These are phyloP conservation scores for Bruguiera hainesii DNA, from an alignment of 441 rosid genomes.

Conservation along the genomic window DNA sequence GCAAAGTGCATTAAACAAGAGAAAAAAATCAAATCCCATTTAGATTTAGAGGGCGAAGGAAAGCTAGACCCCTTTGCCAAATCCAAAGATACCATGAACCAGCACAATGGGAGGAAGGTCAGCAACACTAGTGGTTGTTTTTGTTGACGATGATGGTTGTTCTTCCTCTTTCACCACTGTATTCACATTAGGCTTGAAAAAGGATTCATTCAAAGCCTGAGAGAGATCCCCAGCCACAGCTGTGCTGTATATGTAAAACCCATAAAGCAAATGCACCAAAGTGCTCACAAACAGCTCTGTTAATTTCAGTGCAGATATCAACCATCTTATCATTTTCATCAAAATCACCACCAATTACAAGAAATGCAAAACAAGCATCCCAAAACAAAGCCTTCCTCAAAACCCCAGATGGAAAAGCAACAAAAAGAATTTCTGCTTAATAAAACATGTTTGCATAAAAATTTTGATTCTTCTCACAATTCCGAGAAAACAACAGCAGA, in stretches of 20 bases:
- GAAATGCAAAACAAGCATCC: background rate
- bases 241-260: slow-evolving; percentile 74
- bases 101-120: slow-evolving; percentile 84
- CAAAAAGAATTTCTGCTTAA: background rate
- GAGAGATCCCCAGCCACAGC: slow-evolving; percentile 90
- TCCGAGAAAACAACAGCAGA: background rate
- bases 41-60: background rate
- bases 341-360: background rate
- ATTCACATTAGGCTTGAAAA: slow-evolving; percentile 53
- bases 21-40: background rate
- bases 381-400: slow-evolving; percentile 17
- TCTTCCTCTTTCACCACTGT: slow-evolving; percentile 37
- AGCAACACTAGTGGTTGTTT: slow-evolving; percentile 24
- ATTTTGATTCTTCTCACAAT: too few species aligned
- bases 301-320: slow-evolving; percentile 62
- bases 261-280: slow-evolving; percentile 72
- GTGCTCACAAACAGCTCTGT: slow-evolving; percentile 77
- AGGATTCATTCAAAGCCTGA: slow-evolving; percentile 42
- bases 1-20: background rate
- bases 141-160: slow-evolving; percentile 6
- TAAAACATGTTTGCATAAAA: too few species aligned
- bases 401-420: background rate
- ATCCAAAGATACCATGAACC: slow-evolving; percentile 96
- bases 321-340: slow-evolving; percentile 53
- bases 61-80: slow-evolving; percentile 81